Conservation (phyloP, 176 grass and related monocot genomes). For the Poa pratensis region DNA sequence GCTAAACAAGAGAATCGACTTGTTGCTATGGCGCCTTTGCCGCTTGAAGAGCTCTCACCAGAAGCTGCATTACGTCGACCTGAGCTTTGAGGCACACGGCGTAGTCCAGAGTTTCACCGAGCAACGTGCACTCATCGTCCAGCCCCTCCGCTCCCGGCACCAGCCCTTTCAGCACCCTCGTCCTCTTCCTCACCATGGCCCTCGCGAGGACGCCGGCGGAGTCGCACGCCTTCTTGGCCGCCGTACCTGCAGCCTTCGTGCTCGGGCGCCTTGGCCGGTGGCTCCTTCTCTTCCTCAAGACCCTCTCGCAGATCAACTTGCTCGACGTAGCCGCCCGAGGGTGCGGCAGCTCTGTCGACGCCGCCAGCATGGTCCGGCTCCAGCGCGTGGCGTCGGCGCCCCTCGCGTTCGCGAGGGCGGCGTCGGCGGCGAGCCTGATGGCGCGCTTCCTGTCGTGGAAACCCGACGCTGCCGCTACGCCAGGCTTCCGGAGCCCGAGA, state of each 20-base stretch:
- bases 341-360: conserved; percentile 36
- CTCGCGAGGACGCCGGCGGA: conserved; percentile 45
- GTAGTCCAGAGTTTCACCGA: conserved; percentile 82
- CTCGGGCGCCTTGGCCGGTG: conserved; percentile 26
- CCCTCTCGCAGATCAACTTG: conserved; percentile 2
- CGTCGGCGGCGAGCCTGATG: conserved; percentile 63
- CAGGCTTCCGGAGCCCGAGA: conserved; percentile 45
- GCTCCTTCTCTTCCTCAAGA: conserved; percentile 27
- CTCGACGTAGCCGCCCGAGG: neutral
- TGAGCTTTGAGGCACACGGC: conserved; percentile 68
- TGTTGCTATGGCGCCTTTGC: conserved; percentile 29
- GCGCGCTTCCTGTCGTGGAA: conserved; percentile 50
- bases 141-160: conserved; percentile 66
- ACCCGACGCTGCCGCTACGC: conserved; percentile 6
- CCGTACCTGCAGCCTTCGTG: neutral
- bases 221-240: neutral
- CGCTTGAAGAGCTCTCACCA: conserved; percentile 56
- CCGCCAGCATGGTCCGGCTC: conserved; percentile 44
- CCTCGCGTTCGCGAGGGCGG: conserved; percentile 50
- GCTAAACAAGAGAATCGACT: neutral
- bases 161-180: conserved; percentile 49
- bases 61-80: conserved; percentile 69
- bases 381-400: conserved; percentile 47
- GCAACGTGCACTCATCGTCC: conserved; percentile 65
- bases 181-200: conserved; percentile 54